Conservation (phyloP, 345 rosid species). For the Streptanthus diversifolius region DNA sequence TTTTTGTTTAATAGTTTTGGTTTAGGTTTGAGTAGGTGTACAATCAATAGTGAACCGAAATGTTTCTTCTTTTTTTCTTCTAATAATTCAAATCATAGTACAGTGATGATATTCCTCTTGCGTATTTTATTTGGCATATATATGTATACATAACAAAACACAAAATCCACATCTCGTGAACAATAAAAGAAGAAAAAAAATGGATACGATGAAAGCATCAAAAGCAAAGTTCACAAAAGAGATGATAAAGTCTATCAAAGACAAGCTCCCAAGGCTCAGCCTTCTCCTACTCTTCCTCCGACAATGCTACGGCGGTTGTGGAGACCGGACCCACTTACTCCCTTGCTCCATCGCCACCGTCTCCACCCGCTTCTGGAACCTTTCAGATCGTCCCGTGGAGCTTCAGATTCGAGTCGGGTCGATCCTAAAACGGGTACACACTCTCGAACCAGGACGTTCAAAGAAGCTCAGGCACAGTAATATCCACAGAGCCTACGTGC, state of each 20-base stretch:
- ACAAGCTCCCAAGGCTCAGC: conserved; percentile 44
- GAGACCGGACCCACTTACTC: conserved; percentile 49
- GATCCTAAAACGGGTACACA: conserved; percentile 70
- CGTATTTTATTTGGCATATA: conserved; percentile 9
- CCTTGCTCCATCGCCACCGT: conserved; percentile 19
- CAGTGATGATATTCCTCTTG: conserved; percentile 3
- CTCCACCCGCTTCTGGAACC: conserved; percentile 66
- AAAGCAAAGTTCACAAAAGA: conserved; percentile 44
- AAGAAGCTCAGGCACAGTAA: conserved; percentile 67
- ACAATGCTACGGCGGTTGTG: conserved; percentile 66
- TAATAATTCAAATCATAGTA: not conserved
- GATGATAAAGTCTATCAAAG: conserved; percentile 29
- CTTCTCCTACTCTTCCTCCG: conserved; percentile 33
- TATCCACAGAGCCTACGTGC: conserved; percentile 63
- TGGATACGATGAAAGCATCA: conserved; percentile 26
- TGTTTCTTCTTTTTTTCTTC: not conserved
- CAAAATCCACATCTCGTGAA: conserved; percentile 14
- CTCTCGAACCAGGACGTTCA: conserved; percentile 75
- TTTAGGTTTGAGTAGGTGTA: not conserved
- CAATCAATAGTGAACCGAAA: not conserved
- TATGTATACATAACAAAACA: not conserved
- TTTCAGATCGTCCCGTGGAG: conserved; percentile 67
- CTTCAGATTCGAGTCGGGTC: conserved; percentile 83
- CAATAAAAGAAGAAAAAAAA: conserved; percentile 12
- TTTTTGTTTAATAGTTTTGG: not conserved